Percentiles rank a stretch among this genome's conserved stretches.
phyloP scores from a whole-genome alignment of 192 early-diverging fungal species.

The Chytriomyces sp. region DNA sequence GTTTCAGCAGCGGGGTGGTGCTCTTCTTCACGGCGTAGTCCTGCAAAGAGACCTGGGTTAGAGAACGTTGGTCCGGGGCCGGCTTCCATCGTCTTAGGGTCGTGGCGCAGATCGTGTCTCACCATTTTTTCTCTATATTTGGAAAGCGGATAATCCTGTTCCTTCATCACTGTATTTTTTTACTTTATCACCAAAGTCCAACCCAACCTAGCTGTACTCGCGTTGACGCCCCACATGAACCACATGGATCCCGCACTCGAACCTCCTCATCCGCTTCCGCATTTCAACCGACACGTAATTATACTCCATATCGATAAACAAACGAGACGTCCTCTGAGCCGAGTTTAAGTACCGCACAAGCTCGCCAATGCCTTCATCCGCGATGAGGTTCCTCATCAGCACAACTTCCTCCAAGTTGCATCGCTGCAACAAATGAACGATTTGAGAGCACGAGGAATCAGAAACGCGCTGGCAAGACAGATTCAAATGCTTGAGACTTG shows the following conservation, averaged over 20 bases:
- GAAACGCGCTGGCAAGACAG: background rate
- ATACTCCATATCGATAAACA: slow-evolving; percentile 4
- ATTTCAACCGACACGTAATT: slow-evolving; percentile 3
- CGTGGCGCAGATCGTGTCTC: too few species aligned
- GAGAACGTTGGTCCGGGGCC: background rate
- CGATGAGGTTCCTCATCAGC: background rate
- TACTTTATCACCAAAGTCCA: too few species aligned
- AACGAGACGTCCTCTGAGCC: background rate
- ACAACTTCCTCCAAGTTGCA: slow-evolving; percentile 6
- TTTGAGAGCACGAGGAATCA: background rate
- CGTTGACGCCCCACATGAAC: background rate
- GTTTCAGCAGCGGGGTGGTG: slow-evolving; percentile 53
- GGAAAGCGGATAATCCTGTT: too few species aligned
- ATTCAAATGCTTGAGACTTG: background rate
- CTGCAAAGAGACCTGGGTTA: background rate
- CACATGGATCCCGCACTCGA: slow-evolving; percentile 13
- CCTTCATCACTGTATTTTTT: too few species aligned
- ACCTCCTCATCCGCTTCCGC: background rate
- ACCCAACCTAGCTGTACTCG: background rate
- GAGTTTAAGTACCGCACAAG: background rate
- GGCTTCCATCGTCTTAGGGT: background rate
- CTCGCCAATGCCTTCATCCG: slow-evolving; percentile 8
- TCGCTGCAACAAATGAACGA: background rate
- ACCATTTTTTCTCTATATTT: too few species aligned
- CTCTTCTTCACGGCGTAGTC: slow-evolving; percentile 55